phyloP scores from a whole-genome alignment of 495 filamentous ascomycete species.

The Aspergillus cristatus region DNA sequence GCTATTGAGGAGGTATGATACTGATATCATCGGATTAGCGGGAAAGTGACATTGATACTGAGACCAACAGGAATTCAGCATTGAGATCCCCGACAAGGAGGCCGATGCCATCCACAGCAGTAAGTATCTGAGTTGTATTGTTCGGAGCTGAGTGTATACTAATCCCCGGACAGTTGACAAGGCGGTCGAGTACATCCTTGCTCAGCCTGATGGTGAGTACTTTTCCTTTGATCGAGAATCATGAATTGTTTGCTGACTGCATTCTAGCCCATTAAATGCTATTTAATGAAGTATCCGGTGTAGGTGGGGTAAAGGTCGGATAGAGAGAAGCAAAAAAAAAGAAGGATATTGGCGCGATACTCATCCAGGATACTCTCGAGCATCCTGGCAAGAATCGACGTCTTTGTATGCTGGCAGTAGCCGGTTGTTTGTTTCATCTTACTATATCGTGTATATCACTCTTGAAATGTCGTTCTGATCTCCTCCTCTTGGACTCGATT shows the following conservation, averaged over 20 bases:
- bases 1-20: slow-evolving; percentile 91
- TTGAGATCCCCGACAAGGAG: slow-evolving; percentile 99
- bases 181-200: slow-evolving; percentile 90
- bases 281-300: slow-evolving; percentile 21
- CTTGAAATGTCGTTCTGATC: slow-evolving; percentile 34
- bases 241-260: slow-evolving; percentile 9
- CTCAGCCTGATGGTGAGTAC: slow-evolving; percentile 72
- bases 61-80: slow-evolving; percentile 83
- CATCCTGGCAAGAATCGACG: slow-evolving; percentile 16
- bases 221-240: not conserved
- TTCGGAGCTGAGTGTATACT: slow-evolving; percentile 8
- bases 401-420: slow-evolving; percentile 36
- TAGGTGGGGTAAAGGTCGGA: slow-evolving; percentile 20
- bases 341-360: slow-evolving; percentile 24
- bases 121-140: slow-evolving; percentile 44
- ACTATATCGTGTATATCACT: slow-evolving; percentile 42
- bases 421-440: slow-evolving; percentile 28
- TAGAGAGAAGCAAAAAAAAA: slow-evolving; percentile 28
- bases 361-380: too few relatives aligned
- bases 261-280: slow-evolving; percentile 34
- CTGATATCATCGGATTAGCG: slow-evolving; percentile 12
- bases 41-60: slow-evolving; percentile 10
- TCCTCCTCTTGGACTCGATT: too few relatives aligned
- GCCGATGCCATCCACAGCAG: slow-evolving; percentile 93
- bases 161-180: slow-evolving; percentile 64